These are phyloP conservation scores for Amaranthus tricolor DNA, from an alignment of 179 eudicot genomes.

Conservation along the genomic window DNA sequence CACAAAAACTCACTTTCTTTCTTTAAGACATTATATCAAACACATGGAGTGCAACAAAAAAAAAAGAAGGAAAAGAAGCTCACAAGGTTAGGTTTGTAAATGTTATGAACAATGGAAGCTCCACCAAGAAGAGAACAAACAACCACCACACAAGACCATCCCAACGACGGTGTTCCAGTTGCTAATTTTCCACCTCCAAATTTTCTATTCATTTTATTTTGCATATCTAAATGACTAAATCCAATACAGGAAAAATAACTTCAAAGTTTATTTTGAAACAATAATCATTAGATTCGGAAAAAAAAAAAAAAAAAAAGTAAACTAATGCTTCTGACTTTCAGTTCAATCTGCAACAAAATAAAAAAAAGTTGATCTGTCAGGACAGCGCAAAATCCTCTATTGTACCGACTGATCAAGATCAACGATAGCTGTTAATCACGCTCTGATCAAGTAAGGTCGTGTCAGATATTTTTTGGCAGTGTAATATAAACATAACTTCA, in stretches of 20 bases:
- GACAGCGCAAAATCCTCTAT: constrained; percentile 26
- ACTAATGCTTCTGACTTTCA: too few species aligned
- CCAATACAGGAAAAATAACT: too few species aligned
- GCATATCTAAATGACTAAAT: too few species aligned
- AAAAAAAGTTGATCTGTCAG: background rate
- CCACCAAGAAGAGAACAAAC: background rate
- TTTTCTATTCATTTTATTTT: too few species aligned
- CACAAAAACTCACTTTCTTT: background rate
- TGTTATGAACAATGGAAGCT: constrained; percentile 1
- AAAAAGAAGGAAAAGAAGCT: background rate
- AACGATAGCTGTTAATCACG: constrained; percentile 27
- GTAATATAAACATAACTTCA: too few species aligned
- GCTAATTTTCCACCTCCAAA: too few species aligned
- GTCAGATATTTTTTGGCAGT: too few species aligned
- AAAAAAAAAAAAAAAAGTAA: too few species aligned
- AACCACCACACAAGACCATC: too few species aligned
- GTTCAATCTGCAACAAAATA: background rate
- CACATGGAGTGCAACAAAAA: background rate
- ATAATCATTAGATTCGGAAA: too few species aligned
- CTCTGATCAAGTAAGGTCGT: constrained; percentile 28
- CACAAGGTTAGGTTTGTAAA: constrained; percentile 1
- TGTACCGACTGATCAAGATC: background rate
- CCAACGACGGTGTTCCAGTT: too few species aligned
- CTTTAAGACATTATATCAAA: background rate
- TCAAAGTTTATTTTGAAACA: too few species aligned